These are phyloP conservation scores for Colletotrichum musicola DNA, from an alignment of 2,329 filamentous ascomycete genomes.

Conservation along the genomic window DNA sequence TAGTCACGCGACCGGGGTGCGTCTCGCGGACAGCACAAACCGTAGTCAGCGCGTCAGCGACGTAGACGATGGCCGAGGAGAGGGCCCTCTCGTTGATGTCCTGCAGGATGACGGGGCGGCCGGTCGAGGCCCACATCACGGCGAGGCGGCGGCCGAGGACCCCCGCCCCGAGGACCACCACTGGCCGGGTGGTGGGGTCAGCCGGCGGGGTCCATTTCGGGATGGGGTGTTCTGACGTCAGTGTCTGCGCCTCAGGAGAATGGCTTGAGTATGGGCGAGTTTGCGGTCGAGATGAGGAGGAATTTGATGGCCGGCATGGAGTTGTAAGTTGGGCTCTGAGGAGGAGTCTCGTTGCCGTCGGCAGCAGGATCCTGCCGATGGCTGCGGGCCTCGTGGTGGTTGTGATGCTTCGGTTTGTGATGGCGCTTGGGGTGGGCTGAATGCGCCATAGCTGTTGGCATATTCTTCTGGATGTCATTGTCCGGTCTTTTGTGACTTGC, in stretches of 20 bases:
- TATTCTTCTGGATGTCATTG: conserved; percentile 29
- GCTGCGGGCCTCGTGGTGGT: conserved; percentile 5
- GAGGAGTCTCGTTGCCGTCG: background rate
- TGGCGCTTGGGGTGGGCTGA: conserved; percentile 15
- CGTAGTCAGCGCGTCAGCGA: conserved; percentile 48
- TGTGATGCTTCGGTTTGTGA: conserved; percentile 12
- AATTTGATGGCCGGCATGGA: conserved; percentile 28
- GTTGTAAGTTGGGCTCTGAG: conserved; percentile 23
- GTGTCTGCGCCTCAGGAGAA: conserved; percentile 5
- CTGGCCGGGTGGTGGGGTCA: conserved; percentile 51
- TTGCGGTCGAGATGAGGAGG: conserved; percentile 16
- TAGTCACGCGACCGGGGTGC: conserved; percentile 45
- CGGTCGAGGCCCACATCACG: conserved; percentile 47
- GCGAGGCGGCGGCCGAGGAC: conserved; percentile 55
- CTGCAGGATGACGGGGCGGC: conserved; percentile 46
- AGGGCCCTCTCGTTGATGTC: conserved; percentile 44
- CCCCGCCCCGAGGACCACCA: conserved; percentile 55
- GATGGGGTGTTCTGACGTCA: background rate
- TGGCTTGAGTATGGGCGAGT: conserved; percentile 28
- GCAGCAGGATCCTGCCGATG: conserved; percentile 13
- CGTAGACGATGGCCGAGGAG: conserved; percentile 46
- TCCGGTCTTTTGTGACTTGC: background rate
- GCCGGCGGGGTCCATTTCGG: conserved; percentile 43
- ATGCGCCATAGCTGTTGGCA: conserved; percentile 34
- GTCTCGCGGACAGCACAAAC: conserved; percentile 47